phyloP scores from a whole-genome alignment of 2,329 filamentous ascomycete genomes.

The Coniochaeta sp. region DNA sequence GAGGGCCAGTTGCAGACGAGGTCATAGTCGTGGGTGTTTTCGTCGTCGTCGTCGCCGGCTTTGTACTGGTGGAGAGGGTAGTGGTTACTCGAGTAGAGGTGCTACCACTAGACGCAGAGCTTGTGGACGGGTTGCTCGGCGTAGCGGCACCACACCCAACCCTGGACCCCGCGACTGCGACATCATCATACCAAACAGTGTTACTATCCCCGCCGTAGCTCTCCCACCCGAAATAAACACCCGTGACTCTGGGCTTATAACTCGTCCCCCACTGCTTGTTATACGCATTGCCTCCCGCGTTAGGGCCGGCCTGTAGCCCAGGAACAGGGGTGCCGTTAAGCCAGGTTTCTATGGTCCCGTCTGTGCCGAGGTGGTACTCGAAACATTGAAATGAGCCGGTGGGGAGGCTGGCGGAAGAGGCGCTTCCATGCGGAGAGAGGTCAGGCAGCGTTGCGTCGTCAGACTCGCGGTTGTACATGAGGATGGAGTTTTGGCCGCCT shows the following conservation, averaged over 20 bases:
- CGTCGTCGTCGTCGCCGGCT: too few species aligned
- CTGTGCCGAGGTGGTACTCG: slow-evolving; percentile 52
- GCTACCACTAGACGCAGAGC: too few species aligned
- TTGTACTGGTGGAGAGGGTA: too few species aligned
- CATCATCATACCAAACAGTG: slow-evolving; percentile 58
- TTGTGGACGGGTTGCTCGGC: too few species aligned
- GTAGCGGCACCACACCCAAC: too few species aligned
- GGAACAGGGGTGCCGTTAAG: slow-evolving; percentile 43
- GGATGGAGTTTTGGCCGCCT: slow-evolving; percentile 51
- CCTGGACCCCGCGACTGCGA: slow-evolving; percentile 38
- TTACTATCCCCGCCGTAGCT: slow-evolving; percentile 53
- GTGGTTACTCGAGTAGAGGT: too few species aligned
- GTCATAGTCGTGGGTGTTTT: too few species aligned
- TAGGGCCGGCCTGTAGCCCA: slow-evolving; percentile 41
- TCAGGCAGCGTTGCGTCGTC: slow-evolving; percentile 19
- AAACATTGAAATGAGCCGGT: slow-evolving; percentile 50
- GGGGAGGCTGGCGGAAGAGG: slow-evolving; percentile 42
- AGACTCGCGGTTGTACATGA: slow-evolving; percentile 55
- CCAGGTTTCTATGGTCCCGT: slow-evolving; percentile 56
- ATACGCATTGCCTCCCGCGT: slow-evolving; percentile 42
- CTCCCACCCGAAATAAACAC: slow-evolving; percentile 57
- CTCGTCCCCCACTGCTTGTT: slow-evolving; percentile 44
- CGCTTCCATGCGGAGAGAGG: slow-evolving; percentile 48
- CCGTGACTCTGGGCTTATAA: slow-evolving; percentile 44
- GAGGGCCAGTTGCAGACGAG: too few species aligned